Evolutionary conservation across 495 filamentous ascomycete species (phyloP), one percentile per base, ranked within the genome.

Genomic region (Hamigera avellanea): DNA sequence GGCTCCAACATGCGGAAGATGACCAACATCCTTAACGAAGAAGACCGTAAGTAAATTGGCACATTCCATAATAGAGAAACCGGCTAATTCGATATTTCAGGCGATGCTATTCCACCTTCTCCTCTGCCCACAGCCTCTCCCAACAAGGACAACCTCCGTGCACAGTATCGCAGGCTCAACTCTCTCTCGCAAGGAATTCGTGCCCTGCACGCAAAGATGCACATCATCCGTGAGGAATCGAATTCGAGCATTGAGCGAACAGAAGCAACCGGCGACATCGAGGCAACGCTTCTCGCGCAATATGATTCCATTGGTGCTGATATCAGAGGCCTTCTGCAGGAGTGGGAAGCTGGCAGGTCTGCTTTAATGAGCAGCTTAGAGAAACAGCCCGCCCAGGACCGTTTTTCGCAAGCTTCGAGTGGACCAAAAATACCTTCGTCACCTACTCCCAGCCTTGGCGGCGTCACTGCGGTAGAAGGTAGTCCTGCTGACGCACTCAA

Each of bases 281-380:
- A 83, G 8, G 64, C 75, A 2, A 77, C 72, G 36, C 73, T 96
- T 17, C 78, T 93, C 59, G 58, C 78, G 18, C 91, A 95, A 50
- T 96, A 96, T 54, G 91, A 98, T 17, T 87, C 86, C 13, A 89
- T 98, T 43, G 91, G 91, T 6, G 67, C 75, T 30, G 91, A 98
- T 53, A 72, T 98, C 23, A 77, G 76, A 50, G 73, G 72, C 28
- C 66, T 98, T 30, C 76, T 89, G 43, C 78, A 87, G 41, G 87
- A 93, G 44, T 98, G 91, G 91, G 86, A 95, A 54, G 65, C 80
- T 19, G 89, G 88, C 6, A 88, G 80, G 49, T 66, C 76, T 3
- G 78, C 82, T 6, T 52, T 98, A 31, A 70, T 80, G 26, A 73
- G 71, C 28, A 85, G 76, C 39, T 77, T 91, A 30, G 81, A 88